Base-by-base conservation (phyloP, 805 yeast species). In the Diddensiella caesifluorescens region DNA sequence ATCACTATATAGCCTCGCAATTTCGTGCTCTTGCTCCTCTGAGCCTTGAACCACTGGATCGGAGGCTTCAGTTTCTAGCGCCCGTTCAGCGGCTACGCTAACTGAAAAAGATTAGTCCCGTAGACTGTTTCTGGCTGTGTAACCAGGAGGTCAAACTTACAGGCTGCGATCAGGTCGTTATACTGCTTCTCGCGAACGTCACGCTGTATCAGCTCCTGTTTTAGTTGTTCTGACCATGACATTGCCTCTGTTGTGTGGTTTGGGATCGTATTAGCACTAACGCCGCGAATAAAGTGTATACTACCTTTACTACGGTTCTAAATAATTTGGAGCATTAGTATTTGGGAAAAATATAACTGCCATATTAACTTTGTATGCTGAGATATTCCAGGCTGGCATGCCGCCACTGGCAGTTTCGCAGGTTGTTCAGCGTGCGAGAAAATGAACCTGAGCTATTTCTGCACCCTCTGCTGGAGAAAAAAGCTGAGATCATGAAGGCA, bases 391-490 rank as follows among this genome's bases (percentile, higher is more conserved):
- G n/a, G n/a, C n/a, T n/a, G n/a, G n/a, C n/a, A n/a, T n/a, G n/a
- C n/a, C n/a, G n/a, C n/a, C n/a, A n/a, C n/a, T n/a, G n/a, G n/a
- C n/a, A n/a, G n/a, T n/a, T n/a, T n/a, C n/a, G n/a, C n/a, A n/a
- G n/a, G n/a, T n/a, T n/a, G n/a, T n/a, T n/a, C n/a, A n/a, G n/a
- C n/a, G n/a, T n/a, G n/a, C n/a, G n/a, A n/a, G n/a, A n/a, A n/a
- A n/a, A n/a, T 28, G 13, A n/a, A n/a, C 32, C 15, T n/a, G n/a
- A n/a, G n/a, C n/a, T n/a, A n/a, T n/a, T 32, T 21, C 57, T 75
- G 7, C 83, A 79, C 45, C 79, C 83, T 1, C 62, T 74, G 0
- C 54, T 80, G 9, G 44, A 75, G 20, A 54, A 69, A 38, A 68
- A 74, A 51, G 80, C 84, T 0, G 61, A 62, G 12, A 38, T 54